A percentile compares a stretch with the other conserved stretches of the same genome.
These are phyloP conservation scores for Protomyces macrosporus DNA, from an alignment of 1,139 yeast genomes.

Conservation along the genomic window DNA sequence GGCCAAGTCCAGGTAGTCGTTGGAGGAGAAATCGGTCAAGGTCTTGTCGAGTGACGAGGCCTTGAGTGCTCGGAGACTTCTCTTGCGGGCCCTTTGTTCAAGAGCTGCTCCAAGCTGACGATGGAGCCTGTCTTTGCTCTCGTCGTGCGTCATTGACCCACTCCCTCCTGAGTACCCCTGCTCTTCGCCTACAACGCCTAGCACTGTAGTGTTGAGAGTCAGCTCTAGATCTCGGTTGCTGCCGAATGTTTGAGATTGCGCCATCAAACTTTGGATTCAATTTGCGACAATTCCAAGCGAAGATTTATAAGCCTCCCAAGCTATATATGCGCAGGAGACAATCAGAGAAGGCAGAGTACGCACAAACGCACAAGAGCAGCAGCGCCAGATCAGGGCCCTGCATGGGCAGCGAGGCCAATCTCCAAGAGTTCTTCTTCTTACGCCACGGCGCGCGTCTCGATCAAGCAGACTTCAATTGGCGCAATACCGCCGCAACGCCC, in stretches of 20 bases:
- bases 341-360: no score
- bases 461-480: constrained; percentile 37
- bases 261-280: no score
- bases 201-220: no score
- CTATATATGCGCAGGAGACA: no score
- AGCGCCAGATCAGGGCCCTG: no score
- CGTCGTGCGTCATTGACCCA: not conserved
- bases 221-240: no score
- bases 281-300: no score
- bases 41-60: not conserved
- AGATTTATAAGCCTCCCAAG: no score
- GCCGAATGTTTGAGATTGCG: no score
- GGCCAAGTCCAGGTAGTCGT: constrained; percentile 34
- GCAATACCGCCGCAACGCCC: constrained; percentile 38
- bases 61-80: constrained; percentile 2
- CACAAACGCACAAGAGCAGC: no score
- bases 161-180: no score
- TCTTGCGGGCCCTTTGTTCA: not conserved
- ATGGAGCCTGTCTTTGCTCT: not conserved
- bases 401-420: not conserved
- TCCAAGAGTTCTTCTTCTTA: constrained; percentile 35
- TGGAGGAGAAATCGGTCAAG: constrained; percentile 35
- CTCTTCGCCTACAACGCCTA: no score
- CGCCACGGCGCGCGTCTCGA: constrained; percentile 41
- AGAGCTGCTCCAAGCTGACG: not conserved